phyloP scores from a whole-genome alignment of 331 rosid genomes.

The Quercus tomentella region DNA sequence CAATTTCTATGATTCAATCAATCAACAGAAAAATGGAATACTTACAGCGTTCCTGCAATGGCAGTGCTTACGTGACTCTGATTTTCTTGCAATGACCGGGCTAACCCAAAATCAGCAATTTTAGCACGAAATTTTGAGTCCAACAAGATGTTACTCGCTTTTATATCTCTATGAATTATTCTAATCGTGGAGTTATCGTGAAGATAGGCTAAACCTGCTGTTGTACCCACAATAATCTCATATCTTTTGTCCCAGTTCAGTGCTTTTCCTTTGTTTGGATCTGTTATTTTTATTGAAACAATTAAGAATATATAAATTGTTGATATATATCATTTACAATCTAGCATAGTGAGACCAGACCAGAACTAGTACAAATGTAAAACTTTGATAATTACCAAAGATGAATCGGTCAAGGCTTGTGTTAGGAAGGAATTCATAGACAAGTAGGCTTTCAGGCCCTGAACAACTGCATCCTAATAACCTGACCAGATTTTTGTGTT shows the following conservation, averaged over 20 bases:
- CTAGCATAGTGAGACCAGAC: no score
- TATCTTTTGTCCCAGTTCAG: slow-evolving; percentile 81
- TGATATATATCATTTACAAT: neutral
- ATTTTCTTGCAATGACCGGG: slow-evolving; percentile 79
- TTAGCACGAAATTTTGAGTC: slow-evolving; percentile 72
- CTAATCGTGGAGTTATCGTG: slow-evolving; percentile 63
- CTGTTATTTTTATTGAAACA: slow-evolving; percentile 32
- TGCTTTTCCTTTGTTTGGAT: slow-evolving; percentile 49
- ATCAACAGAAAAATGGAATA: neutral
- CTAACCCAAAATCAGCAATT: slow-evolving; percentile 96
- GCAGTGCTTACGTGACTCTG: slow-evolving; percentile 88
- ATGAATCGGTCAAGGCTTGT: slow-evolving; percentile 81
- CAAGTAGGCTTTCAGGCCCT: slow-evolving; percentile 92
- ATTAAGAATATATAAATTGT: slow-evolving; percentile 2
- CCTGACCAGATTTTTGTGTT: slow-evolving; percentile 83
- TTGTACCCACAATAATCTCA: slow-evolving; percentile 64
- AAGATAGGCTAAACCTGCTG: slow-evolving; percentile 81
- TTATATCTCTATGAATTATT: slow-evolving; percentile 91
- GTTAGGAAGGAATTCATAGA: slow-evolving; percentile 81
- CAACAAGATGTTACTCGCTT: slow-evolving; percentile 80
- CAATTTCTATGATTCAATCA: neutral
- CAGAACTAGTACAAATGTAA: neutral
- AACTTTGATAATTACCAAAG: slow-evolving; percentile 49
- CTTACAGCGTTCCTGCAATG: slow-evolving; percentile 83
- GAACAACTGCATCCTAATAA: slow-evolving; percentile 85